These are phyloP conservation scores for Carex myosuroides DNA, from an alignment of 176 grass and related monocot species.

Conservation along the genomic window DNA sequence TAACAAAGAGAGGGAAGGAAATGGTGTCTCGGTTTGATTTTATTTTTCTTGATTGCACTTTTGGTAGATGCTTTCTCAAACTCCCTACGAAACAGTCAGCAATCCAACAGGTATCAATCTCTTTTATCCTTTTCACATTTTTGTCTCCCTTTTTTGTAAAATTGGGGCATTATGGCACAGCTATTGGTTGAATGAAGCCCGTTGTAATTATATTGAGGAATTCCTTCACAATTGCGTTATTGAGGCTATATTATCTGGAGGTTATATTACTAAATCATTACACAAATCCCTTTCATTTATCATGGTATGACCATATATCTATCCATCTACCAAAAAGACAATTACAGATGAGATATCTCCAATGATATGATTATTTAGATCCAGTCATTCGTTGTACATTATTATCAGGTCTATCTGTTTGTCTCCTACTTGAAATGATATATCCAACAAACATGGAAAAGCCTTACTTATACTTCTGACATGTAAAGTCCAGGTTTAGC, in stretches of 20 bases:
- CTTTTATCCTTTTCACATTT: not conserved
- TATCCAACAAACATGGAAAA: not conserved
- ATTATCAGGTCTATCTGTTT: not conserved
- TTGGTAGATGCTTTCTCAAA: conserved; percentile 64
- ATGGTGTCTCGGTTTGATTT: conserved; percentile 47
- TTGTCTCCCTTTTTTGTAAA: not conserved
- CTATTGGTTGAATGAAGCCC: not conserved
- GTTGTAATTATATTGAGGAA: not conserved
- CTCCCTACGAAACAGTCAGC: conserved; percentile 69
- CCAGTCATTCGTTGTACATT: not conserved
- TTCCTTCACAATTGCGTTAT: not conserved
- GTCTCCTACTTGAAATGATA: not conserved
- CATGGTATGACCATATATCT: not conserved
- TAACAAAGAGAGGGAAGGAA: conserved; percentile 61
- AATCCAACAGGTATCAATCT: conserved; percentile 67
- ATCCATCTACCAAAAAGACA: not conserved
- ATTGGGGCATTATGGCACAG: not conserved
- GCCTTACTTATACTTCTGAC: not conserved
- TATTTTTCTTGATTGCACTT: conserved; percentile 82
- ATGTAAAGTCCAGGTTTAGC: not conserved
- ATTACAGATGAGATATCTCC: not conserved
- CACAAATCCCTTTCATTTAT: not conserved
- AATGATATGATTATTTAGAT: not conserved
- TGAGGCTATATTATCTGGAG: not conserved
- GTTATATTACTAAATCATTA: not conserved